phyloP scores from a whole-genome alignment of 106 monocot genomes.

The Apostasia ramifera region DNA sequence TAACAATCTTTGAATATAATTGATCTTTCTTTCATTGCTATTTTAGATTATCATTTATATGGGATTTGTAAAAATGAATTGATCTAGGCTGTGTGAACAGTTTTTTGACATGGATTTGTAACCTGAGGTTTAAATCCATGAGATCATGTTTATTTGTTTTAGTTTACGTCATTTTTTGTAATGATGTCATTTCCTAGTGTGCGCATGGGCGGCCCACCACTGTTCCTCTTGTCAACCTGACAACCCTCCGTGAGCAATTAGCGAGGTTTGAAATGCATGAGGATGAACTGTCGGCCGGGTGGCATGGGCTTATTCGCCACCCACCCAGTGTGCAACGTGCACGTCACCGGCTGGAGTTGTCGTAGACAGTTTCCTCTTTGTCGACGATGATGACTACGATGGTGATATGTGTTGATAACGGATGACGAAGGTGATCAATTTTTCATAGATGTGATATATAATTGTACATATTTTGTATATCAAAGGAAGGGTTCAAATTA shows the following conservation, averaged over 20 bases:
- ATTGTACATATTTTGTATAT: too few relatives aligned
- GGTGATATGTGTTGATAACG: too few relatives aligned
- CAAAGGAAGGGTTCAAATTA: too few relatives aligned
- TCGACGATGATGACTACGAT: too few relatives aligned
- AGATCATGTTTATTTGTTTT: background rate
- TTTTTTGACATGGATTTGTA: too few relatives aligned
- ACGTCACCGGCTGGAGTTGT: conserved; percentile 37
- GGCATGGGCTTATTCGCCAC: conserved; percentile 61
- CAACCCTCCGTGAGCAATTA: conserved; percentile 52
- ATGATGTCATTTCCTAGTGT: conserved; percentile 33
- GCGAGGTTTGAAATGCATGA: conserved; percentile 31
- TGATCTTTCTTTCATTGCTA: background rate
- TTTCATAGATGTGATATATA: too few relatives aligned
- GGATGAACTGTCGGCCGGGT: conserved; percentile 5
- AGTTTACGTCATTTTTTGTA: background rate
- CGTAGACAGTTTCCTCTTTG: too few relatives aligned
- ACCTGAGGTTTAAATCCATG: too few relatives aligned
- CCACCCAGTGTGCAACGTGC: conserved; percentile 45
- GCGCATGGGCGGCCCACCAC: conserved; percentile 95
- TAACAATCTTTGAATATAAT: background rate
- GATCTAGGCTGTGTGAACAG: too few relatives aligned
- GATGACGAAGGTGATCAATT: too few relatives aligned
- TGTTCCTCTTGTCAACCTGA: conserved; percentile 62
- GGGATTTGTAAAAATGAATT: too few relatives aligned
- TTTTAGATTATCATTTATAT: too few relatives aligned